Percentiles rank a stretch among this genome's conserved stretches.
Conservation (phyloP, 2,329 filamentous ascomycete genomes). For the Neoarthrinium moseri region DNA sequence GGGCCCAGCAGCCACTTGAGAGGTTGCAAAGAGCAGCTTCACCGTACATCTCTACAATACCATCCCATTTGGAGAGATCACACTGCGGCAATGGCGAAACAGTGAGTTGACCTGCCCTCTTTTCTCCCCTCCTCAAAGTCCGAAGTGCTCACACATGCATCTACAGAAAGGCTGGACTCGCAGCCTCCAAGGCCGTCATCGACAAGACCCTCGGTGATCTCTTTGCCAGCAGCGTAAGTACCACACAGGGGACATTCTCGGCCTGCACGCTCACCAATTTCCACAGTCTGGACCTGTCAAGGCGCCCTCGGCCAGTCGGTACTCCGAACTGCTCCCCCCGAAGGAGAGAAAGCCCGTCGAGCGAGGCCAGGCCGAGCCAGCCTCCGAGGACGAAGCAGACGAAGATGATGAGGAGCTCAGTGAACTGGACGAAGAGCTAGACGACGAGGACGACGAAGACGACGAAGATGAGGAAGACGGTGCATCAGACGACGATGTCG, state of each 20-base stretch:
- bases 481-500: conserved; percentile 22
- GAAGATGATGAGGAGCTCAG: conserved; percentile 34
- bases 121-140: background rate
- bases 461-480: conserved; percentile 42
- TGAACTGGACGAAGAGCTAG: conserved; percentile 32
- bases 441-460: conserved; percentile 28
- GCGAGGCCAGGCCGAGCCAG: conserved; percentile 18
- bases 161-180: conserved; percentile 1
- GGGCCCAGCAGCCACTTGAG: conserved; percentile 1
- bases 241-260: background rate
- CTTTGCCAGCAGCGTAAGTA: conserved; percentile 21
- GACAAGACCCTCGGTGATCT: conserved; percentile 7
- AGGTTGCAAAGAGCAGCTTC: no score
- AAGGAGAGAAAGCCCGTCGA: conserved; percentile 31
- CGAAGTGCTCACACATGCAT: no score
- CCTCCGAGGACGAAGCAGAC: conserved; percentile 22
- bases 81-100: conserved; percentile 5
- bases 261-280: background rate
- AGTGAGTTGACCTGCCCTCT: background rate
- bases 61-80: no score
- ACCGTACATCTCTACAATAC: no score
- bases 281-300: conserved; percentile 51
- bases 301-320: conserved; percentile 43
- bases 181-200: conserved; percentile 5
- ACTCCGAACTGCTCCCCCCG: conserved; percentile 33